Evolutionary conservation across 2,329 filamentous ascomycete genomes (phyloP).

Genomic region (Fusarium hostae): DNA sequence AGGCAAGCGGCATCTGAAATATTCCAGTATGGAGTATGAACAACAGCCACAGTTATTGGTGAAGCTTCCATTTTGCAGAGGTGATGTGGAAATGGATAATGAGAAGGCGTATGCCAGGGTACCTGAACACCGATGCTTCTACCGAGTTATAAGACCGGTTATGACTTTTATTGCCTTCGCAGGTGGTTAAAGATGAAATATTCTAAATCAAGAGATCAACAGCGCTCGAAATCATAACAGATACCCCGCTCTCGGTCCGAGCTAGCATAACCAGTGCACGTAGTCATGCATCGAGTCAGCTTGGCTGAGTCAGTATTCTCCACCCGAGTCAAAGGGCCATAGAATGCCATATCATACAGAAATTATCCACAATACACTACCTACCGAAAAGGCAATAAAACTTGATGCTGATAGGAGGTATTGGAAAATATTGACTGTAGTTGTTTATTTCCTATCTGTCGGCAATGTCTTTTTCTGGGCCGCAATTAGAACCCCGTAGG

Average conservation of each 20-base stretch:
- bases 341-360: neutral
- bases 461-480: neutral
- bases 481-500: neutral
- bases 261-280: too few species aligned
- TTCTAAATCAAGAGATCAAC: too few species aligned
- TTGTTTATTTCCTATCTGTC: fast-evolving
- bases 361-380: too few species aligned
- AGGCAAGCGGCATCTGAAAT: neutral
- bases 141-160: neutral
- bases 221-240: neutral
- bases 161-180: neutral
- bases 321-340: neutral
- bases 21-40: neutral
- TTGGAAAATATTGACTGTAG: neutral
- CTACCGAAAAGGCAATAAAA: neutral
- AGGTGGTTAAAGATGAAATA: neutral
- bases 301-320: neutral
- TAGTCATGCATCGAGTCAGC: neutral
- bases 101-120: neutral
- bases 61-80: neutral
- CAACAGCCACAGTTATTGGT: neutral
- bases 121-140: neutral
- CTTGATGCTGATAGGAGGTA: neutral
- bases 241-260: neutral
- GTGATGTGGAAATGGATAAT: neutral